Evolutionary conservation across 1,284 basidiomycete species (phyloP).

Genomic region (Ganoderma lucidum): DNA sequence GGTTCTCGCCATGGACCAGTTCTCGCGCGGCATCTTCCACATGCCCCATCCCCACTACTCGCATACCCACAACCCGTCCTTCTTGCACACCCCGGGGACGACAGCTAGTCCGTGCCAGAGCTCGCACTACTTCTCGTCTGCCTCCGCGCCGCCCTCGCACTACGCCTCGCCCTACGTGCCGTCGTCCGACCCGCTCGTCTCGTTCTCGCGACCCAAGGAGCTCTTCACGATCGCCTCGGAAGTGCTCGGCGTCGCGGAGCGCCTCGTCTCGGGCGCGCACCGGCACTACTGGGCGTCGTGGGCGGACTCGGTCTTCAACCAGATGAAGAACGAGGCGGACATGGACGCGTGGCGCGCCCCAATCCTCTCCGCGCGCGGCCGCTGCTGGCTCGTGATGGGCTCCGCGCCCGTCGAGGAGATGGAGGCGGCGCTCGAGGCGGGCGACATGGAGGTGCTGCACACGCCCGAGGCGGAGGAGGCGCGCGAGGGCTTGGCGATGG

Average conservation of each 20-base stretch:
- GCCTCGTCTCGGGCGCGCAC: conserved; percentile 51
- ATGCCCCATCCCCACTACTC: conserved; percentile 64
- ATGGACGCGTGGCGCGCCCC: conserved; percentile 54
- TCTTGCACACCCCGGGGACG: conserved; percentile 26
- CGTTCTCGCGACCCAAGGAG: conserved; percentile 63
- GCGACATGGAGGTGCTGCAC: conserved; percentile 47
- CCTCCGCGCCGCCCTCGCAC: conserved; percentile 23
- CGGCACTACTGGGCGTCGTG: conserved; percentile 64
- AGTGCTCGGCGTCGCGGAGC: conserved; percentile 66
- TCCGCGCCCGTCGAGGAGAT: conserved; percentile 60
- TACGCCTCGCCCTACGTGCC: conserved; percentile 20
- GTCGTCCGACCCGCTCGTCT: conserved; percentile 23
- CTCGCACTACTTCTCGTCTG: conserved; percentile 24
- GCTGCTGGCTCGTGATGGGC: conserved; percentile 63
- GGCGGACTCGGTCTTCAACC: conserved; percentile 65
- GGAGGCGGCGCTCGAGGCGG: conserved; percentile 55
- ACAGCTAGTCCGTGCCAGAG: conserved; percentile 21
- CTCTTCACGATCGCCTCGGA: conserved; percentile 68
- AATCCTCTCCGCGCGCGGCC: conserved; percentile 55
- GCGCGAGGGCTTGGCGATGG: conserved; percentile 53
- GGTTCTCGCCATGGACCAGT: conserved; percentile 69
- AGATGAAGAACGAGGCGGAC: conserved; percentile 68
- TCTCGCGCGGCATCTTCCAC: conserved; percentile 71
- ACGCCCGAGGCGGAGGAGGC: conserved; percentile 60
- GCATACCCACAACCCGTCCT: conserved; percentile 37